Base-by-base conservation (phyloP, 352 stramenopile species). In the Bremia lactucae region DNA sequence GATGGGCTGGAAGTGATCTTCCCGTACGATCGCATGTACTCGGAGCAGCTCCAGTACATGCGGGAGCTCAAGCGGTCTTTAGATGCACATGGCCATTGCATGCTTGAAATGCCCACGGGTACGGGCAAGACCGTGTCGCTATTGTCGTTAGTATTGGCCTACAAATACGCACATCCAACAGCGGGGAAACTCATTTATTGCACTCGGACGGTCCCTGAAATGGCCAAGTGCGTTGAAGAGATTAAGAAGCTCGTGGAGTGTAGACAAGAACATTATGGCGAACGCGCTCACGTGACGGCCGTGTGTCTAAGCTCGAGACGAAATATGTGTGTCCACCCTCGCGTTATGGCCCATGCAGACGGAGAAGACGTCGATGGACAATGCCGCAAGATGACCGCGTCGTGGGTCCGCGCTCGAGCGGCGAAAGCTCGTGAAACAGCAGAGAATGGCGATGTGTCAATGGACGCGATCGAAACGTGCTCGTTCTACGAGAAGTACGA, bases 21-120 rank as follows among this genome's bases (percentile, higher is more conserved):
- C 62, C 96, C 95, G 28, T 99, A 98, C 46, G 71, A 85, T 40
- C 73, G 72, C 46, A 96, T 99, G 65, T 99, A 99, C 71, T 69
- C 94, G 28, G 97, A 99, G 64, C 97, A 99, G 73, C 96, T 98
- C 52, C 81, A 98, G 58, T 99, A 99, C 70, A 99, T 99, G 96
- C 77, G 91, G 19, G 88, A 97, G 49, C 72, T 99, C 9, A 99
- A 99, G 78, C 85, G 94, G 28, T 80, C 96, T 6, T 68, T 99
- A 21, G 96, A 99, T 56, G 89, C 90, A 1, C 89, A 97, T 35
- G 96, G 95, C 28, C 94, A 98, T 68, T 96, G 81, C 54, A 87
- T 98, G 56, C 65, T 98, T 20, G 95, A 99, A 68, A 99, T 99
- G 96, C 97, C 97, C 16, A 98, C 95, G 33, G 96, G 95, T 31